A percentile compares a stretch with the other conserved stretches of the same genome.
These are phyloP conservation scores for Sextonia rubra DNA, from an alignment of 164 flowering plant species.

Conservation along the genomic window DNA sequence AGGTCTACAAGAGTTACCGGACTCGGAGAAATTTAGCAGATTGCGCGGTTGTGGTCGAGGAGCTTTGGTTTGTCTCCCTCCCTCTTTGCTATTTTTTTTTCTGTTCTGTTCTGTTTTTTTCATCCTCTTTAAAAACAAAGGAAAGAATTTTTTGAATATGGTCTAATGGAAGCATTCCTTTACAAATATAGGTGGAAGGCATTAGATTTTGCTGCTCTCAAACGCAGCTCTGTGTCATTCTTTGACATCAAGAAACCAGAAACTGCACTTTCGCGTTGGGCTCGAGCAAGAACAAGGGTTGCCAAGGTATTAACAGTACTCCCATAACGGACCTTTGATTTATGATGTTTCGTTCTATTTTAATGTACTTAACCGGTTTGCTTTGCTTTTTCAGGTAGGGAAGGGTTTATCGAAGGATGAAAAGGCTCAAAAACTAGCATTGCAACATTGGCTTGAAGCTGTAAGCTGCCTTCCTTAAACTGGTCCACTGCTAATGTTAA, in stretches of 20 bases:
- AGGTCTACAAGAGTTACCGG: slow-evolving; percentile 65
- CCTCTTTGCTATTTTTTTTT: not conserved
- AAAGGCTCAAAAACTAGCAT: slow-evolving; percentile 67
- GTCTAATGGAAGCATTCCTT: not conserved
- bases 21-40: slow-evolving; percentile 73
- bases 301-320: slow-evolving; percentile 43
- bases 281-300: slow-evolving; percentile 45
- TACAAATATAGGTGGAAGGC: slow-evolving; percentile 58
- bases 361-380: not conserved
- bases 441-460: slow-evolving; percentile 85
- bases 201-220: slow-evolving; percentile 49
- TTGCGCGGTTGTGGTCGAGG: slow-evolving; percentile 71
- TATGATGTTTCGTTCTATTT: not conserved
- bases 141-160: not conserved
- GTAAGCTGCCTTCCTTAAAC: slow-evolving; percentile 31
- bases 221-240: slow-evolving; percentile 46
- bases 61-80: slow-evolving; percentile 48
- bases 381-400: slow-evolving; percentile 45
- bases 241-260: slow-evolving; percentile 40
- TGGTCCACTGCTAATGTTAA: not conserved
- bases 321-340: not conserved
- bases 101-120: not conserved
- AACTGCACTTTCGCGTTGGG: slow-evolving; percentile 56
- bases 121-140: not conserved
- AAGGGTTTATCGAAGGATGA: slow-evolving; percentile 75